Conservation (phyloP, 164 flowering plant species). For the Kalanchoe fedtschenkoi region DNA sequence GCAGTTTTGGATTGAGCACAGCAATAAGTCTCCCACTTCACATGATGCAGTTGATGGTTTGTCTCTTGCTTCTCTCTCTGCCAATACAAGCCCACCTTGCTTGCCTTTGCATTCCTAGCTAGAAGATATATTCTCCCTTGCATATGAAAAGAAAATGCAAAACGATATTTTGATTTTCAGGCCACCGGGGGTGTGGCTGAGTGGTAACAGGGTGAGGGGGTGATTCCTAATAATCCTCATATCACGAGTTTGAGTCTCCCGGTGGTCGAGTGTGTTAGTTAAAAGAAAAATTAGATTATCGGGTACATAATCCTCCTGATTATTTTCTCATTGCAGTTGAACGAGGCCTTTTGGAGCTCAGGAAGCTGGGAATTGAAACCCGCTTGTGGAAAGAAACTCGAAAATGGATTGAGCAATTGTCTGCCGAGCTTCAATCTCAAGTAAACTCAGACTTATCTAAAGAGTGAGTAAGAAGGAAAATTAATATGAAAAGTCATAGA, state of each 20-base stretch:
- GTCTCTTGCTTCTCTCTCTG: not conserved
- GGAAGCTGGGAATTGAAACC: conserved; percentile 65
- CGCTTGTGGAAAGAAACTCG: conserved; percentile 78
- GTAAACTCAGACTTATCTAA: conserved; percentile 2
- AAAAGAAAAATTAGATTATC: too few relatives aligned
- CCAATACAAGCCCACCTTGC: not conserved
- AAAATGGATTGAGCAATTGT: conserved; percentile 24
- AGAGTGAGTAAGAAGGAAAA: conserved; percentile 1
- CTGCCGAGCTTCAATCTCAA: not conserved
- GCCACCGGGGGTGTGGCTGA: too few relatives aligned
- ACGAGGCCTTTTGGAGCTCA: conserved; percentile 68
- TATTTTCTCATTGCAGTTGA: conserved; percentile 37
- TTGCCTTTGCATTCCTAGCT: not conserved
- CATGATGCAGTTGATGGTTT: conserved; percentile 88
- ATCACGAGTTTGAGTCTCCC: too few relatives aligned
- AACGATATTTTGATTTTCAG: too few relatives aligned
- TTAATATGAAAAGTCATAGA: too few relatives aligned
- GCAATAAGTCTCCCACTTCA: conserved; percentile 33
- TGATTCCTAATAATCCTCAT: too few relatives aligned
- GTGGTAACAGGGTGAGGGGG: too few relatives aligned
- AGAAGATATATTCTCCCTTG: too few relatives aligned
- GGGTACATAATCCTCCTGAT: too few relatives aligned
- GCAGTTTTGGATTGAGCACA: conserved; percentile 60
- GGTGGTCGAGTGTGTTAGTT: too few relatives aligned
- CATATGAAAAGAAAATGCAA: too few relatives aligned